Evolutionary conservation across 257 asterid genomes (phyloP), one percentile per base, ranked within the genome.

Genomic region (Solanum chmielewskii): DNA sequence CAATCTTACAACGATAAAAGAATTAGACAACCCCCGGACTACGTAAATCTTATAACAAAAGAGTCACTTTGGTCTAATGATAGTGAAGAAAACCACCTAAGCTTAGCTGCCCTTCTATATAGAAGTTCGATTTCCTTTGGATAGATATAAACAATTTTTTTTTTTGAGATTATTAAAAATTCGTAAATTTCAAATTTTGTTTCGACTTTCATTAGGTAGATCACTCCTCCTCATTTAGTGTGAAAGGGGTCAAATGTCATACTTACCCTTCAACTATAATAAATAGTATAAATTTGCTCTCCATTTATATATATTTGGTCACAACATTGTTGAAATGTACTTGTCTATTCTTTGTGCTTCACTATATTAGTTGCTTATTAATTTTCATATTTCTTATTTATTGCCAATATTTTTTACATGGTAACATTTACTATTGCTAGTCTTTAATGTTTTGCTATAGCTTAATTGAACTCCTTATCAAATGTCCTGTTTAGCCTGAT

Each of bases 21-120:
- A 5, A 37, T 37, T 37, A 37, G 7, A 37, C 6, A 1, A 0
- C 7, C 7, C 39, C 7, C 39, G 0, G 0, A 6, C 7, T 37
- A 37, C 7, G 7, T 37, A 2, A 52, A 52, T 10, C n/a, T 6
- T 18, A 52, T 52, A 52, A 18, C n/a, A 52, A 52, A 52, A 18
- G 2, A 52, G 8, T 52, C 62, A 18, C 11, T 52, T 52, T 52
- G n/a, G 11, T 52, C n/a, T 23, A 52, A 52, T 7, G n/a, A 52
- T 52, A 52, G 4, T 18, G 9, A 52, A 52, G n/a, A 52, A 52
- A 16, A 9, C 2, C 62, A 52, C 11, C 62, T 52, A 52, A 52
- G n/a, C 4, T 52, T 52, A 18, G 4, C 4, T 52, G 2, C 10
- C 62, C 62, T 52, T 52, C 62, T 52, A 52, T 20, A 59, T 59